Percentiles rank a stretch among this genome's conserved stretches.
phyloP scores from a whole-genome alignment of 2,329 filamentous ascomycete genomes.

The Geosmithia morbida region DNA sequence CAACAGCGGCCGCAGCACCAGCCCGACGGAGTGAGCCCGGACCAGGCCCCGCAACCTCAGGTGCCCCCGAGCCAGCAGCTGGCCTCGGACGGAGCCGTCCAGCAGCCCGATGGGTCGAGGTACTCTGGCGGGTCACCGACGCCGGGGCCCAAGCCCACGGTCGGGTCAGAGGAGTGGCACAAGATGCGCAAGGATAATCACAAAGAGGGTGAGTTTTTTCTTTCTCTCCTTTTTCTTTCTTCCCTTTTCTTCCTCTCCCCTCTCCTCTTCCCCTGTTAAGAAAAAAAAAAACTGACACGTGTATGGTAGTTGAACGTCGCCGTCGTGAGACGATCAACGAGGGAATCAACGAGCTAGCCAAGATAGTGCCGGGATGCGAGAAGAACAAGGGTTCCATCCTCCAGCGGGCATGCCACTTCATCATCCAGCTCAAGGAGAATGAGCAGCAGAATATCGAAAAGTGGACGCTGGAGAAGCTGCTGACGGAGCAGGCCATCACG shows the following conservation, averaged over 20 bases:
- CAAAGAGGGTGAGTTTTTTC: constrained; percentile 66
- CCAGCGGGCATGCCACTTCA: constrained; percentile 85
- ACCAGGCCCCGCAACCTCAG: constrained; percentile 5
- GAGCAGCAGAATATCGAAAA: constrained; percentile 90
- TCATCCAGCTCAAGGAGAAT: constrained; percentile 86
- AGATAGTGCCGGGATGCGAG: constrained; percentile 93
- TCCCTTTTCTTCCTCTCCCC: not conserved
- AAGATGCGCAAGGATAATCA: constrained; percentile 95
- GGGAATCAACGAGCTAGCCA: constrained; percentile 93
- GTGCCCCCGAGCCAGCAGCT: constrained; percentile 13
- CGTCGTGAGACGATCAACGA: constrained; percentile 98
- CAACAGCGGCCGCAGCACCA: constrained; percentile 5
- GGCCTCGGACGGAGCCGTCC: constrained; percentile 23
- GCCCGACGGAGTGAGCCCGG: constrained; percentile 13
- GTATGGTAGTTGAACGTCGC: constrained; percentile 73
- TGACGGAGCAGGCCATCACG: constrained; percentile 77
- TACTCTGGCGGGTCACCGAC: constrained; percentile 5
- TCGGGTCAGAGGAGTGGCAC: constrained; percentile 97
- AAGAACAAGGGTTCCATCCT: constrained; percentile 98
- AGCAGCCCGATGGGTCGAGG: constrained; percentile 3
- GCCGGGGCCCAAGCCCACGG: constrained; percentile 56
- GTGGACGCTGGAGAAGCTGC: constrained; percentile 80
- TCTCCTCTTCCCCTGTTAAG: not conserved
- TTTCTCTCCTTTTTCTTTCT: not conserved
- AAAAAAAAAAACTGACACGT: no score